These are phyloP conservation scores for Astragalus glycyphyllos DNA, from an alignment of 306 rosid species.

Conservation along the genomic window DNA sequence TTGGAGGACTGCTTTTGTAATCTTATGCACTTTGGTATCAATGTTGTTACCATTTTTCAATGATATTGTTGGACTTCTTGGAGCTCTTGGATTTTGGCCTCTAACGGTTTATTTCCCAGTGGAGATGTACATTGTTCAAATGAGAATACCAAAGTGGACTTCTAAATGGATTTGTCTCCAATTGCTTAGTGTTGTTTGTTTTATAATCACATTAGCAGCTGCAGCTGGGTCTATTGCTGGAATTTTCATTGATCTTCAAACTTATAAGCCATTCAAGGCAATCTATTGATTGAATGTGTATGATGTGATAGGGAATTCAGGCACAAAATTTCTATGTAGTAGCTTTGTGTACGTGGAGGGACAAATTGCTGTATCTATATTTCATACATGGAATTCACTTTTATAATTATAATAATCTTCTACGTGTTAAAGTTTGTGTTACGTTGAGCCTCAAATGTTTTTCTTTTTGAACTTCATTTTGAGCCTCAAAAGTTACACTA, in stretches of 20 bases:
- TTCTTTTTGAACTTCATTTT: too few relatives aligned
- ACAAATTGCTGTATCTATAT: not conserved
- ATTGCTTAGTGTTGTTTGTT: conserved; percentile 63
- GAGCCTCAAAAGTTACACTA: too few relatives aligned
- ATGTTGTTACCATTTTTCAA: conserved; percentile 83
- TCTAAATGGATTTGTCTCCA: conserved; percentile 72
- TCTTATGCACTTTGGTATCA: conserved; percentile 57
- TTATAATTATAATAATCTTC: too few relatives aligned
- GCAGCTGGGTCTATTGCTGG: conserved; percentile 78
- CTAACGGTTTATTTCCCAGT: conserved; percentile 78
- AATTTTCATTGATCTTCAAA: conserved; percentile 52
- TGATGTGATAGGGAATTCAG: not conserved
- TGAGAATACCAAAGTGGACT: conserved; percentile 72
- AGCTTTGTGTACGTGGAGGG: not conserved
- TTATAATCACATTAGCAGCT: conserved; percentile 63
- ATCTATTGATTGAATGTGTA: conserved; percentile 40
- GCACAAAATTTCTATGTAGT: not conserved
- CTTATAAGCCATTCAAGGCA: conserved; percentile 62
- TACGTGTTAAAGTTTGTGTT: too few relatives aligned
- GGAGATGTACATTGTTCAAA: conserved; percentile 75
- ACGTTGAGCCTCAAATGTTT: too few relatives aligned
- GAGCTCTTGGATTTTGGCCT: conserved; percentile 89
- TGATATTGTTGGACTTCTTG: conserved; percentile 73
- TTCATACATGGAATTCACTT: too few relatives aligned
- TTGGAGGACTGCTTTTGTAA: conserved; percentile 74